phyloP scores from a whole-genome alignment of 305 asterid species.

The Fraxinus angustifolia region DNA sequence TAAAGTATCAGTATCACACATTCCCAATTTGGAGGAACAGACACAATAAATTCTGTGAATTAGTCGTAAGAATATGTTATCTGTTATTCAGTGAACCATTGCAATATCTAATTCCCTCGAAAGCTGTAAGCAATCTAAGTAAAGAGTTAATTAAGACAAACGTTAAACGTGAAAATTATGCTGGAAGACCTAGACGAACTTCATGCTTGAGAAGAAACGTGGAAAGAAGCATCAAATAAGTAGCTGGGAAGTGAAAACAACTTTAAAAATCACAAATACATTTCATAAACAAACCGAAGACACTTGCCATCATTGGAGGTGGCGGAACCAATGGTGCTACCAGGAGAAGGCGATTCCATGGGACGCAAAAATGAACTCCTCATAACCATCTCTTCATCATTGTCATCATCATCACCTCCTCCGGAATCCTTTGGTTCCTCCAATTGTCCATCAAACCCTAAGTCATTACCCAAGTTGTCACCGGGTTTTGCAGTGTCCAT shows the following conservation, averaged over 20 bases:
- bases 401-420: slow-evolving; percentile 47
- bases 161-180: background rate
- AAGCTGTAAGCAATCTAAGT: background rate
- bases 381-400: slow-evolving; percentile 50
- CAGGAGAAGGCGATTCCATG: slow-evolving; percentile 75
- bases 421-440: slow-evolving; percentile 36
- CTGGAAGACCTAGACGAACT: background rate
- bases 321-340: slow-evolving; percentile 82
- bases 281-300: slow-evolving; percentile 12
- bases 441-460: slow-evolving; percentile 34
- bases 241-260: background rate
- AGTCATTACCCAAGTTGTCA: slow-evolving; percentile 24
- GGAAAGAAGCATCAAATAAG: background rate
- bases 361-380: slow-evolving; percentile 60
- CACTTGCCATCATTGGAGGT: slow-evolving; percentile 81
- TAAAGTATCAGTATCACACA: background rate
- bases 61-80: background rate
- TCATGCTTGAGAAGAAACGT: background rate
- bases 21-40: background rate
- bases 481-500: slow-evolving; percentile 23
- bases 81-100: background rate
- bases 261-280: background rate
- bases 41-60: background rate
- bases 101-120: background rate
- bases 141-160: background rate